phyloP scores from a whole-genome alignment of 371 early-diverging fungal species.

The Mucor piriformis region DNA sequence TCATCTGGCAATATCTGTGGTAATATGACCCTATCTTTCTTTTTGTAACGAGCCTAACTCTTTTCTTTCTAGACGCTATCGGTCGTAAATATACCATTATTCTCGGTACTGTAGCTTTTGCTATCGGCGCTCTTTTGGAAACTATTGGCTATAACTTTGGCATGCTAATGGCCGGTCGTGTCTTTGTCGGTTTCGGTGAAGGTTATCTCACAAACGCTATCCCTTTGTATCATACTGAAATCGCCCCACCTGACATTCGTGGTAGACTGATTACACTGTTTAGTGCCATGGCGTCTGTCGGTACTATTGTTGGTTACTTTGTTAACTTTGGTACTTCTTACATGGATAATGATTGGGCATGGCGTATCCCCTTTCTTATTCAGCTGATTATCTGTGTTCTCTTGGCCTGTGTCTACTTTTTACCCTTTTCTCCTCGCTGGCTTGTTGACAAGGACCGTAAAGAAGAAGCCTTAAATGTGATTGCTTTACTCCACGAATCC shows the following conservation, averaged over 20 bases:
- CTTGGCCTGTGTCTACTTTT: slow-evolving; percentile 14
- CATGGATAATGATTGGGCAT: slow-evolving; percentile 38
- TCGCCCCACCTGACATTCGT: slow-evolving; percentile 78
- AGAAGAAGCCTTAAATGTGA: slow-evolving; percentile 50
- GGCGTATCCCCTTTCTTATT: slow-evolving; percentile 46
- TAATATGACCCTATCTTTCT: too few relatives aligned
- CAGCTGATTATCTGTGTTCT: slow-evolving; percentile 31
- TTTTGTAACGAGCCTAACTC: too few relatives aligned
- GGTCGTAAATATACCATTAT: slow-evolving; percentile 48
- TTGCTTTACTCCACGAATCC: slow-evolving; percentile 49
- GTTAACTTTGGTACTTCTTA: slow-evolving; percentile 53
- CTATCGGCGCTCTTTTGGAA: slow-evolving; percentile 49
- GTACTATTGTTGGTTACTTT: slow-evolving; percentile 51
- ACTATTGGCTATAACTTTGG: slow-evolving; percentile 49
- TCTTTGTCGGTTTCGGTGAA: slow-evolving; percentile 48
- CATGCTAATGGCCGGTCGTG: slow-evolving; percentile 41
- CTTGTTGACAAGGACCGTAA: slow-evolving; percentile 49
- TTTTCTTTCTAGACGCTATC: slow-evolving; percentile 30
- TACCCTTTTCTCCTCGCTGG: slow-evolving; percentile 51
- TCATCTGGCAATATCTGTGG: slow-evolving; percentile 46
- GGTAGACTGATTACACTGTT: slow-evolving; percentile 51
- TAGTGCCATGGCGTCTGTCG: slow-evolving; percentile 39
- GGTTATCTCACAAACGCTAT: slow-evolving; percentile 48
- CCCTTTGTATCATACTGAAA: slow-evolving; percentile 50
- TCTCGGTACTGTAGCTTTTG: slow-evolving; percentile 38